These are phyloP conservation scores for Bruguiera sexangula DNA, from an alignment of 345 rosid species.

Conservation along the genomic window DNA sequence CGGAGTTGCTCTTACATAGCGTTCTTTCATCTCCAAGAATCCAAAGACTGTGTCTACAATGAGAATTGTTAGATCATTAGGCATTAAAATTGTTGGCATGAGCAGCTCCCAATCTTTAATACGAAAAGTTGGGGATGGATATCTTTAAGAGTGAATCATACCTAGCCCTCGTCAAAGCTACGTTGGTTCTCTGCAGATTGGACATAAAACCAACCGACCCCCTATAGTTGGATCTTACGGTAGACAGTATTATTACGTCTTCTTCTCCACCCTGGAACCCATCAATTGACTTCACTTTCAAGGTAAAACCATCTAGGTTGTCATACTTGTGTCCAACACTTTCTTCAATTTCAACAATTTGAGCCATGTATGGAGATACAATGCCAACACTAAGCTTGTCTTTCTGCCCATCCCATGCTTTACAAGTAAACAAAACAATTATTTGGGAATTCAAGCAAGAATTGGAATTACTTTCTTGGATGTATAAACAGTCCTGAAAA, in stretches of 20 bases:
- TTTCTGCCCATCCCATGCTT: constrained; percentile 13
- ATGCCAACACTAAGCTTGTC: constrained; percentile 11
- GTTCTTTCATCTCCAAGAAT: constrained; percentile 48
- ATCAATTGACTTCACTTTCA: constrained; percentile 20
- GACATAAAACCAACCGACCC: constrained; percentile 23
- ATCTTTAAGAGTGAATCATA: neutral
- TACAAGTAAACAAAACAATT: neutral
- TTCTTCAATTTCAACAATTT: constrained; percentile 7
- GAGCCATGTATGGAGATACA: constrained; percentile 24
- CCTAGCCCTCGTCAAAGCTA: constrained; percentile 29
- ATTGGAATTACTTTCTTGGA: no score
- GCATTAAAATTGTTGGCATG: constrained; percentile 28
- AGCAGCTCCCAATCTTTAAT: constrained; percentile 28
- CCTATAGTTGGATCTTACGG: constrained; percentile 19
- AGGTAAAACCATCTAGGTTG: constrained; percentile 6
- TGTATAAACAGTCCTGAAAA: no score
- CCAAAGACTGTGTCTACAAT: constrained; percentile 48
- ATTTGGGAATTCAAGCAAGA: no score
- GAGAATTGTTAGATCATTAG: no score
- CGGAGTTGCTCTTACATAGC: constrained; percentile 27
- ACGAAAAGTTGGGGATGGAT: no score
- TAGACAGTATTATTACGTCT: constrained; percentile 22
- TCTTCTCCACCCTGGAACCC: constrained; percentile 30
- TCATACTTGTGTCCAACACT: constrained; percentile 11
- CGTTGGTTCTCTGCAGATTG: constrained; percentile 13